Percentiles rank a stretch among this genome's conserved stretches.
phyloP scores from a whole-genome alignment of 2,329 filamentous ascomycete species.

The Diaporthe caulivora region DNA sequence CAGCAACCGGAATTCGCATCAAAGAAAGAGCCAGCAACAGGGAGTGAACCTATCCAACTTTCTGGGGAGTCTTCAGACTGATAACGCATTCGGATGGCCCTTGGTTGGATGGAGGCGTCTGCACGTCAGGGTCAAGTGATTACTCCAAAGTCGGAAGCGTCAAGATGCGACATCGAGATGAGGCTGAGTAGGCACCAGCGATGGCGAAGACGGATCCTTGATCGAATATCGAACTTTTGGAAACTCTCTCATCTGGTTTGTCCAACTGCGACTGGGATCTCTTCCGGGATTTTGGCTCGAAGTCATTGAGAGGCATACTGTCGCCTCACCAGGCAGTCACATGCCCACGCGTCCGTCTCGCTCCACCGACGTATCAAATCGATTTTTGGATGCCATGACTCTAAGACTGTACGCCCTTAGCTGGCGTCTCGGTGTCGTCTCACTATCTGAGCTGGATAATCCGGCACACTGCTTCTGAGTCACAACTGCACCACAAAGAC shows the following conservation, averaged over 20 bases:
- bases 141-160: constrained; percentile 9
- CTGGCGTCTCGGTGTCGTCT: background rate
- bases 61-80: too few relatives aligned
- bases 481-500: background rate
- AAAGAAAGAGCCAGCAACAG: background rate
- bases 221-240: background rate
- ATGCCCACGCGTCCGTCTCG: constrained; percentile 18
- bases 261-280: background rate
- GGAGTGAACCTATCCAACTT: background rate
- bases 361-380: background rate
- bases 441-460: too few relatives aligned
- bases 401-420: background rate
- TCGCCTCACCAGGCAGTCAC: constrained; percentile 18
- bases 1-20: background rate
- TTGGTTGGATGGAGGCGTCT: background rate
- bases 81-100: background rate
- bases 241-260: background rate
- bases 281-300: background rate
- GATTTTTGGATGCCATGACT: too few relatives aligned
- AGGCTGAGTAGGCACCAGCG: constrained; percentile 21
- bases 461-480: background rate
- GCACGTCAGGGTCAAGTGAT: background rate
- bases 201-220: background rate
- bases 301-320: background rate
- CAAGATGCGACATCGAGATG: background rate